Percentiles rank a stretch among this genome's conserved stretches.
These are phyloP conservation scores for Purshia tridentata DNA, from an alignment of 306 rosid genomes.

Conservation along the genomic window DNA sequence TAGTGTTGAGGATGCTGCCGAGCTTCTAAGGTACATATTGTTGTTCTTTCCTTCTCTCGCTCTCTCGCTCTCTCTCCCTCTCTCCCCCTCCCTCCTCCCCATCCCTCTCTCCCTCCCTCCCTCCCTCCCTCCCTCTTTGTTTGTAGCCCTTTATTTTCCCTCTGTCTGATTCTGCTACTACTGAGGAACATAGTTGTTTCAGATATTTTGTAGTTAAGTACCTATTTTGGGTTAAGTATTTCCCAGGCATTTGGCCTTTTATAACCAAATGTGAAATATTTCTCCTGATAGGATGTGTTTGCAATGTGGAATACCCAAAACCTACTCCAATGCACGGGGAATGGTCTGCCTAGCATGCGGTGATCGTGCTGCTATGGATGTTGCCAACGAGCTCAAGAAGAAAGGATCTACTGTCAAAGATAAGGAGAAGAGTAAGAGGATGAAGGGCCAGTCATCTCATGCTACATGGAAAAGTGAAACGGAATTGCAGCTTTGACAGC, in stretches of 20 bases:
- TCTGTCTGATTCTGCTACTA: not conserved
- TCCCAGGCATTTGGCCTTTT: not conserved
- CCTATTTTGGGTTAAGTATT: not conserved
- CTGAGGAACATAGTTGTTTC: not conserved
- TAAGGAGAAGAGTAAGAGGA: slow-evolving; percentile 87
- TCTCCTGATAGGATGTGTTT: slow-evolving; percentile 66
- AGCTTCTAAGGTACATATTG: slow-evolving; percentile 62
- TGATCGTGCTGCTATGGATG: slow-evolving; percentile 60
- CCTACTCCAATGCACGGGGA: slow-evolving; percentile 73
- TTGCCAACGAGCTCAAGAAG: slow-evolving; percentile 59
- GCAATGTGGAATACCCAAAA: slow-evolving; percentile 94
- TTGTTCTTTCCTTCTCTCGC: too few relatives aligned
- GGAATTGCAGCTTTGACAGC: slow-evolving; percentile 93
- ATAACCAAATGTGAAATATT: not conserved
- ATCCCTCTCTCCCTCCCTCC: too few relatives aligned
- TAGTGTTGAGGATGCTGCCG: slow-evolving; percentile 94
- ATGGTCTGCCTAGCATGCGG: slow-evolving; percentile 92
- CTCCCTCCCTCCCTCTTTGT: too few relatives aligned
- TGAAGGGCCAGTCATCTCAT: slow-evolving; percentile 96
- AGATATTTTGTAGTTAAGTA: not conserved
- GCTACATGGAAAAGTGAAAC: slow-evolving; percentile 96
- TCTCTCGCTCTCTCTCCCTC: too few relatives aligned
- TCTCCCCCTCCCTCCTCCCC: too few relatives aligned
- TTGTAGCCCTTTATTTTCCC: not conserved
- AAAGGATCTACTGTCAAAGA: slow-evolving; percentile 88